Conservation (phyloP, 2,329 filamentous ascomycete genomes). For the Phialemonium atrogriseum region DNA sequence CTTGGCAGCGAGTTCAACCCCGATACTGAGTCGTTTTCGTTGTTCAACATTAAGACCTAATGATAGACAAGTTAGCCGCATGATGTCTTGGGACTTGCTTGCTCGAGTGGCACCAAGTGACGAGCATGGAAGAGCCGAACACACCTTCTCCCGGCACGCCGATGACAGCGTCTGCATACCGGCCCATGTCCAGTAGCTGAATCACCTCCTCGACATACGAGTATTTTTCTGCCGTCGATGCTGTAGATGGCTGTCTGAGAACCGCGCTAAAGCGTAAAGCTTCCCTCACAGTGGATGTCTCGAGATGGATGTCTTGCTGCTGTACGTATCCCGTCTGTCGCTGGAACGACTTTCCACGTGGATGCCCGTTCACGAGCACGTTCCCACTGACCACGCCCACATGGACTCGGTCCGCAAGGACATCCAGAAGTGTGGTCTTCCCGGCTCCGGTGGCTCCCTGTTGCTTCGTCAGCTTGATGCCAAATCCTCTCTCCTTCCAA, state of each 20-base stretch:
- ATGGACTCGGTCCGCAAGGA: slow-evolving; percentile 70
- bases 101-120: no score
- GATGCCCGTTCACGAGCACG: slow-evolving; percentile 67
- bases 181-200: slow-evolving; percentile 45
- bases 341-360: slow-evolving; percentile 65
- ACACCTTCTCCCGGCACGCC: slow-evolving; percentile 40
- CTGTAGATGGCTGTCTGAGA: slow-evolving; percentile 60
- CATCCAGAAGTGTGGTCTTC: slow-evolving; percentile 79
- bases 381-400: slow-evolving; percentile 69
- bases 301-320: slow-evolving; percentile 71
- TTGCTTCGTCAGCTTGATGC: no score
- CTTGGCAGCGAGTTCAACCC: slow-evolving; percentile 53
- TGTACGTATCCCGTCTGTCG: slow-evolving; percentile 74
- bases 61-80: no score
- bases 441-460: slow-evolving; percentile 73
- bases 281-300: slow-evolving; percentile 66
- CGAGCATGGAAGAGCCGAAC: no score
- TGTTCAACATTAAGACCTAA: slow-evolving; percentile 48
- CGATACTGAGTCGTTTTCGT: slow-evolving; percentile 49
- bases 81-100: no score
- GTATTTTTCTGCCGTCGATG: slow-evolving; percentile 59
- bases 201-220: slow-evolving; percentile 74
- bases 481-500: no score
- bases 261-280: slow-evolving; percentile 67
- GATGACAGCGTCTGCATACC: slow-evolving; percentile 39